Evolutionary conservation across 2,329 filamentous ascomycete genomes (phyloP), one percentile per base, ranked within the genome.

Genomic region (Fusarium napiforme): DNA sequence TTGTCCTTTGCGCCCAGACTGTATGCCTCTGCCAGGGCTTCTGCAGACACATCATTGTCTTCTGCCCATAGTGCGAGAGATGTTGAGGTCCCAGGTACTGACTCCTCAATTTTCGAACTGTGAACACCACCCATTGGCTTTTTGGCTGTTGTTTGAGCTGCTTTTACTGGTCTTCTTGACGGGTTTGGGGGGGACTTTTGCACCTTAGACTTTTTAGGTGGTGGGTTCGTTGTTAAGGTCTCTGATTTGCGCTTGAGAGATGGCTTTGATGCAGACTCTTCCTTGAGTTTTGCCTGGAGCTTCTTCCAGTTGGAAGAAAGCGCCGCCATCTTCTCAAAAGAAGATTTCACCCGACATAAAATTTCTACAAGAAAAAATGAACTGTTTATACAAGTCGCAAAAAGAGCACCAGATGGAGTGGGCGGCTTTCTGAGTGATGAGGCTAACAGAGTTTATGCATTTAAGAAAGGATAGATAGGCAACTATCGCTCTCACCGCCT

Each of bases 281-380:
- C 80, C 78, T 88, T 86, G 75, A 90, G 83, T 76, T 87, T 87
- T 73, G 88, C 88, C 83, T 94, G 92, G 61, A 95, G 86, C 83
- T 89, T 92, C 83, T 94, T 94, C 93, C 93, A 95, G 80, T 95
- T 95, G 60, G 88, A 90, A 18, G 90, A 92, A 39, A 92, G 82
- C 76, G 84, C 84, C 42, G 81, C 81, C 82, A 84, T 84, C 55
- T 39, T 77, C 49, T 64, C 15, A 64, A 45, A 2, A 15, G 45
- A n/a, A 9, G 23, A 34, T 28, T 37, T 26, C 28, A 19, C 37
- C 19, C n/a, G 19, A 32, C n/a, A 37, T 18, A 28, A 49, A 34
- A 56, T n/a, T 16, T 23, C 30, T 23, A 28, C 16, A 26, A 47
- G 45, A 36, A 60, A 42, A 7, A 37, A 46, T 37, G 37, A 40